A percentile compares a stretch with the other conserved stretches of the same genome.
Conservation (phyloP, 805 yeast genomes). For the Lipomyces orientalis region DNA sequence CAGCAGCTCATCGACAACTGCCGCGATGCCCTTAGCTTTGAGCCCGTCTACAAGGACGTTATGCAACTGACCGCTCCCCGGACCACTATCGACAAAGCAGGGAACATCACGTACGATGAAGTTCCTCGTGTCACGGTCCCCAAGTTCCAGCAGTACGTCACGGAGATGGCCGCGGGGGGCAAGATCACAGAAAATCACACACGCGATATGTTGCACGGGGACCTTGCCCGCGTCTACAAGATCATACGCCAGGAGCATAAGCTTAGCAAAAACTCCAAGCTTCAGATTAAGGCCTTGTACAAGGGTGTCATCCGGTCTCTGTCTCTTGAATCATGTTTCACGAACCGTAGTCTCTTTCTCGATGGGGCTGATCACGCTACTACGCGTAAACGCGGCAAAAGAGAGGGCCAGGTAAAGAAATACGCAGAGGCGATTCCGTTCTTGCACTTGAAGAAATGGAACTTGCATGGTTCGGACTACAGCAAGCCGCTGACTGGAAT, state of each 20-base stretch:
- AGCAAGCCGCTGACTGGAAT: constrained; percentile 75
- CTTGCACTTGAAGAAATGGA: constrained; percentile 86
- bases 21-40: constrained; percentile 75
- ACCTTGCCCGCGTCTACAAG: constrained; percentile 80
- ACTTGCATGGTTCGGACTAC: constrained; percentile 80
- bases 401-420: constrained; percentile 38
- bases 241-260: constrained; percentile 75
- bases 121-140: constrained; percentile 87
- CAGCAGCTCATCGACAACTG: constrained; percentile 95
- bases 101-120: not conserved
- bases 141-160: constrained; percentile 92
- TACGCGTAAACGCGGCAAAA: constrained; percentile 36
- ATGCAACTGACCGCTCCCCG: not conserved
- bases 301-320: constrained; percentile 44
- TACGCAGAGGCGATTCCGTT: constrained; percentile 81
- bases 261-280: constrained; percentile 58
- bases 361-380: constrained; percentile 33
- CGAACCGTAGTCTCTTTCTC: constrained; percentile 25
- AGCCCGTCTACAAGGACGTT: constrained; percentile 48
- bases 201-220: constrained; percentile 65
- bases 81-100: not conserved
- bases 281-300: constrained; percentile 39
- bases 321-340: constrained; percentile 26
- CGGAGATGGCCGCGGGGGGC: constrained; percentile 96
- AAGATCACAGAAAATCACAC: constrained; percentile 66